phyloP scores from a whole-genome alignment of 75 land plant genomes.

The Isoetes taiwanensis region DNA sequence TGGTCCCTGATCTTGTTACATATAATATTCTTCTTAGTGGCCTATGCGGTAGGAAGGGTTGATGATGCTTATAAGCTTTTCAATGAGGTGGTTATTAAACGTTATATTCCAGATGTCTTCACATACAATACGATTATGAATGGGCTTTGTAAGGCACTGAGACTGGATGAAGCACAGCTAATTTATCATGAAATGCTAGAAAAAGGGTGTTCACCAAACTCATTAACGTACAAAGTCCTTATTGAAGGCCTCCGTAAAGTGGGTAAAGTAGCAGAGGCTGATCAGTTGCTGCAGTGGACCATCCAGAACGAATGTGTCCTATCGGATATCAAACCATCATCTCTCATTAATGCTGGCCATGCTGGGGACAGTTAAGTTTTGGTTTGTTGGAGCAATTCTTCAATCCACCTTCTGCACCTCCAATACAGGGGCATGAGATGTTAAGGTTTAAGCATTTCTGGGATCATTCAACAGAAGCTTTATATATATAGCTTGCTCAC shows the following conservation, averaged over 20 bases:
- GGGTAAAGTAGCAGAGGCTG: not conserved
- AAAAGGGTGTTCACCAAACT: not conserved
- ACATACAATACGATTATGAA: not conserved
- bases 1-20: slow-evolving; percentile 44
- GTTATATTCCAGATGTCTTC: not conserved
- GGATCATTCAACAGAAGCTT: no score
- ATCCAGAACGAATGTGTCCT: no score
- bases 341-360: no score
- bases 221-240: not conserved
- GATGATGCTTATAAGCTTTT: slow-evolving; percentile 32
- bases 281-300: not conserved
- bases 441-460: no score
- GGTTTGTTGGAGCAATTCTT: no score
- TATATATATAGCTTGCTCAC: no score
- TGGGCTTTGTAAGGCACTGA: not conserved
- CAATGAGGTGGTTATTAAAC: slow-evolving; percentile 21
- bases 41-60: slow-evolving; percentile 17
- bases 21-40: slow-evolving; percentile 46
- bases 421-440: no score
- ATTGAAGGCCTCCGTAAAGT: not conserved
- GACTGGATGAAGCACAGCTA: not conserved
- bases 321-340: no score
- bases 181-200: not conserved
- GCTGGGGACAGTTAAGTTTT: no score
- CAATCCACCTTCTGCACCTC: no score